Conservation (phyloP, 2,329 filamentous ascomycete genomes). For the Trichoderma koningii region DNA sequence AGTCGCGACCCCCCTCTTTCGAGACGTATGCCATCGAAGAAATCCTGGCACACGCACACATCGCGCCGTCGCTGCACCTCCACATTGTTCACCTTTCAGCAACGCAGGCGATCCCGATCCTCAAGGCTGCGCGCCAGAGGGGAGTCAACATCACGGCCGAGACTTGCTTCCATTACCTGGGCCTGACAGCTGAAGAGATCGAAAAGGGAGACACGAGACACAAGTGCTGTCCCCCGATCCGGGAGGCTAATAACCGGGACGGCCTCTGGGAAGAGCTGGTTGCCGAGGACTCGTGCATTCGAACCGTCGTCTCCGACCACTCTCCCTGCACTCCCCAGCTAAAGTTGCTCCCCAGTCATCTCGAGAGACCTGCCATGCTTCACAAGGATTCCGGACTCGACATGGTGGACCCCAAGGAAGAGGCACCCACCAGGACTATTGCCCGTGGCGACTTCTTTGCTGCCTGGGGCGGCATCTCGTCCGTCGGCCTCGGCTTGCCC, state of each 20-base stretch:
- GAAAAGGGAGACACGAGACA: slow-evolving; percentile 84
- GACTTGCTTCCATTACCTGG: slow-evolving; percentile 94
- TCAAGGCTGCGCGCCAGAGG: slow-evolving; percentile 68
- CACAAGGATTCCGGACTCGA: slow-evolving; percentile 59
- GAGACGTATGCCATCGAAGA: slow-evolving; percentile 89
- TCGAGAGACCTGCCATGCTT: slow-evolving; percentile 47
- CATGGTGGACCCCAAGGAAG: slow-evolving; percentile 43
- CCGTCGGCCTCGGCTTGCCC: slow-evolving; percentile 86
- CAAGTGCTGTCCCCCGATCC: slow-evolving; percentile 94
- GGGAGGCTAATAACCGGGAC: slow-evolving; percentile 78
- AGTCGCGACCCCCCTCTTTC: slow-evolving; percentile 83
- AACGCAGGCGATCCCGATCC: slow-evolving; percentile 80
- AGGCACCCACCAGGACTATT: slow-evolving; percentile 40
- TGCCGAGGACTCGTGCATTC: slow-evolving; percentile 73
- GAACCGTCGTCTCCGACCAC: slow-evolving; percentile 92
- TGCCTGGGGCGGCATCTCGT: slow-evolving; percentile 95
- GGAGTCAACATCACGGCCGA: slow-evolving; percentile 90
- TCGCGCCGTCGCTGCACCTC: slow-evolving; percentile 79
- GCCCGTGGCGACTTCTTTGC: slow-evolving; percentile 83
- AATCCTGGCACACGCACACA: slow-evolving; percentile 77
- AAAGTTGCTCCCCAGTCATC: slow-evolving; percentile 76
- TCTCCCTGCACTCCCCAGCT: slow-evolving; percentile 94
- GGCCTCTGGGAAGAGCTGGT: slow-evolving; percentile 82
- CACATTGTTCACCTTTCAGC: slow-evolving; percentile 94
- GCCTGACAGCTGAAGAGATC: slow-evolving; percentile 79